Conservation (phyloP, 164 flowering plant genomes). For the Macadamia tetraphylla region DNA sequence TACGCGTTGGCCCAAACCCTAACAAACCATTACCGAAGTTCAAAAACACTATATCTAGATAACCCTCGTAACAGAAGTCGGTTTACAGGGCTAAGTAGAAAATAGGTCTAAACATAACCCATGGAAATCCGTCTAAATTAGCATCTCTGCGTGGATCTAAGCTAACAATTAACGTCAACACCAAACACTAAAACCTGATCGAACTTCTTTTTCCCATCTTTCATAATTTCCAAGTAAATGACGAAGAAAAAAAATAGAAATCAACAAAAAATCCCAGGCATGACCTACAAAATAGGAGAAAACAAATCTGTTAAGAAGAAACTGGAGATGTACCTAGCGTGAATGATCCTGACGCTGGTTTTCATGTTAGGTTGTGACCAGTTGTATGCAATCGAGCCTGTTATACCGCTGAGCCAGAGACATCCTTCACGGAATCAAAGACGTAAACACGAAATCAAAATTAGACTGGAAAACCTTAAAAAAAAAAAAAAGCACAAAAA, state of each 20-base stretch:
- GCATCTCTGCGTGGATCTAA: no score
- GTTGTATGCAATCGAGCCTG: conserved; percentile 85
- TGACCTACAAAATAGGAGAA: no score
- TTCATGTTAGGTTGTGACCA: conserved; percentile 92
- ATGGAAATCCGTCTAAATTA: no score
- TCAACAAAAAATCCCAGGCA: background rate
- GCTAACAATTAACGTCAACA: background rate
- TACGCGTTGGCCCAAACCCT: no score
- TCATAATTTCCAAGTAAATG: background rate
- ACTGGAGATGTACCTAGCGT: conserved; percentile 55
- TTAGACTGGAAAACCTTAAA: background rate
- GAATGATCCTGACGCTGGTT: conserved; percentile 85
- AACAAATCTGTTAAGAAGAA: background rate
- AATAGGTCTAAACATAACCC: no score
- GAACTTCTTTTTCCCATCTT: background rate
- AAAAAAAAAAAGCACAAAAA: background rate
- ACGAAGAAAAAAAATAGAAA: background rate
- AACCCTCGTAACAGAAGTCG: no score
- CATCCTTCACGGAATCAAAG: conserved; percentile 31
- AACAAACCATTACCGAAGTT: no score
- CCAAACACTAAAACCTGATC: background rate
- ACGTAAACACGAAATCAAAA: background rate
- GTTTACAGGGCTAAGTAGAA: no score
- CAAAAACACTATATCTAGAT: no score
- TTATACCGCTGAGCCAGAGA: conserved; percentile 73